phyloP scores from a whole-genome alignment of 2,329 filamentous ascomycete species.

The Bipolaris bicolor region DNA sequence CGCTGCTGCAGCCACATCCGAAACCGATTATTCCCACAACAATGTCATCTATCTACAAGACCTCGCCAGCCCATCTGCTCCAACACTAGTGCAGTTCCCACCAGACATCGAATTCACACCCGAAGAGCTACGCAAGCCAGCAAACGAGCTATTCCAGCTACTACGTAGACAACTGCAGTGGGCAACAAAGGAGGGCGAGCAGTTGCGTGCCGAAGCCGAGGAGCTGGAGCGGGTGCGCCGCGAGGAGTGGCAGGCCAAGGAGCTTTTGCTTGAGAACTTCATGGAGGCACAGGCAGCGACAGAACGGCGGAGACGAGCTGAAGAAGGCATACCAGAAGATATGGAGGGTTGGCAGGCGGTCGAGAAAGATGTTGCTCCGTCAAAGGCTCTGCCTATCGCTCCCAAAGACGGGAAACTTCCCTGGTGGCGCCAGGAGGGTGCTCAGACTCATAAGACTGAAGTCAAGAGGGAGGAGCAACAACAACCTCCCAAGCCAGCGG shows the following conservation, averaged over 20 bases:
- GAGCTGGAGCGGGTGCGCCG: constrained; percentile 70
- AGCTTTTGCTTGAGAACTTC: constrained; percentile 76
- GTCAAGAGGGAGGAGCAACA: constrained; percentile 11
- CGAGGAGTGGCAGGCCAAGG: constrained; percentile 80
- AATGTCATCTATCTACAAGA: constrained; percentile 65
- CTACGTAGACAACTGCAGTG: constrained; percentile 71
- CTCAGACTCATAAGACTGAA: constrained; percentile 16
- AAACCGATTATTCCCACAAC: constrained; percentile 57
- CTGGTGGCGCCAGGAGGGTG: constrained; percentile 44
- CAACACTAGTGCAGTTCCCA: constrained; percentile 59
- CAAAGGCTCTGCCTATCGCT: constrained; percentile 39
- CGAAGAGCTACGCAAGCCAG: constrained; percentile 69
- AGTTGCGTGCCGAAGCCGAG: constrained; percentile 69
- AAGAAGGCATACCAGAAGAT: constrained; percentile 42
- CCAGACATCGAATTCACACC: constrained; percentile 66
- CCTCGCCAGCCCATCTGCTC: constrained; percentile 64
- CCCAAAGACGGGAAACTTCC: constrained; percentile 34
- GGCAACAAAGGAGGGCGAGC: constrained; percentile 70
- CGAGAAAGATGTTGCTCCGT: constrained; percentile 46
- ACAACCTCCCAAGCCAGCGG: constrained; percentile 12
- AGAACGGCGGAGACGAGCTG: constrained; percentile 39
- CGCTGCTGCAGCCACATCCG: constrained; percentile 21
- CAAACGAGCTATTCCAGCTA: constrained; percentile 70
- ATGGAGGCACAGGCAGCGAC: constrained; percentile 69
- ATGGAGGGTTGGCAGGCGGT: constrained; percentile 41